phyloP scores from a whole-genome alignment of 148 eudicot species.

The Silene latifolia region DNA sequence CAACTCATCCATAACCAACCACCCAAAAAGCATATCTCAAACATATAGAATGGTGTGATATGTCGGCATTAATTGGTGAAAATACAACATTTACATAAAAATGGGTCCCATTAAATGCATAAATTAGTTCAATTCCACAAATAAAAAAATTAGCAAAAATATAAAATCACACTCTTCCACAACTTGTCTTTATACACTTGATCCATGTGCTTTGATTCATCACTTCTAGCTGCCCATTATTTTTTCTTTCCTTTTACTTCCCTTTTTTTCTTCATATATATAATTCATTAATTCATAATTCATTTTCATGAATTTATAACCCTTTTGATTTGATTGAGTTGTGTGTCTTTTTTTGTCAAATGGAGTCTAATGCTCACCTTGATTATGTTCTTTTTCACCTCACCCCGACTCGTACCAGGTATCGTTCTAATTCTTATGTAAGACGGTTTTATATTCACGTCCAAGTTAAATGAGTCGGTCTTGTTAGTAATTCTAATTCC shows the following conservation, averaged over 20 bases:
- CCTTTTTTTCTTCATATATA: not conserved
- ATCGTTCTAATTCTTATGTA: not conserved
- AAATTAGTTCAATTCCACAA: too few species aligned
- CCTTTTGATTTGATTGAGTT: not conserved
- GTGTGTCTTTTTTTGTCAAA: not conserved
- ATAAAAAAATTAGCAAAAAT: too few species aligned
- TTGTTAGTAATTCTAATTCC: too few species aligned
- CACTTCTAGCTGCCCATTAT: slow-evolving; percentile 14
- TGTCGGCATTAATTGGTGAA: not conserved
- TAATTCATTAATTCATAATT: not conserved
- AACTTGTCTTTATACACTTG: not conserved
- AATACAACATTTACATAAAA: not conserved
- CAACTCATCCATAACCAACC: not conserved
- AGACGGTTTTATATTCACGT: not conserved
- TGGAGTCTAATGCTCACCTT: slow-evolving; percentile 59
- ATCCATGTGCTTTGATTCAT: slow-evolving; percentile 16
- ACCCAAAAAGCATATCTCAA: not conserved
- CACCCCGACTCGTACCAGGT: slow-evolving; percentile 91
- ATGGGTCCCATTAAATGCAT: not conserved
- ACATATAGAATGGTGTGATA: not conserved
- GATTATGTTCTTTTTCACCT: slow-evolving; percentile 77
- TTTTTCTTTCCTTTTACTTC: not conserved
- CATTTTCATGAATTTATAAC: not conserved
- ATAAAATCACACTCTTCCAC: not conserved
- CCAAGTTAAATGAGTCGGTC: not conserved